Percentiles rank a stretch among this genome's conserved stretches.
Evolutionary conservation across 495 filamentous ascomycete genomes (phyloP).

Genomic region (Oleoguttula mirabilis): DNA sequence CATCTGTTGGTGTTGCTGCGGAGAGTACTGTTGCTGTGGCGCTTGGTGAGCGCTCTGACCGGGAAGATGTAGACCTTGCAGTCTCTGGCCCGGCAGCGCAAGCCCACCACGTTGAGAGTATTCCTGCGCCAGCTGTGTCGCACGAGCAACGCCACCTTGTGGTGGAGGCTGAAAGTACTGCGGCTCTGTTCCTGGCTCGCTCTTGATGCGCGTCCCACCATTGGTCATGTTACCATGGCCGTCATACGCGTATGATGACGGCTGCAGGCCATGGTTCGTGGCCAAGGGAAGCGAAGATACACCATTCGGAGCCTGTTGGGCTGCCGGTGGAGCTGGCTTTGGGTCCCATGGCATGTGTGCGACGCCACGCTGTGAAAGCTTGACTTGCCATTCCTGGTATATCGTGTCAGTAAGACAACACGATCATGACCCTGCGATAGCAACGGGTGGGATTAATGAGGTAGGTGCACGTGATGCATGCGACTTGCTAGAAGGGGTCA

Average conservation of each 20-base stretch:
- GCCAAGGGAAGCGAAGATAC: constrained; percentile 6
- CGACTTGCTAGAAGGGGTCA: constrained; percentile 12
- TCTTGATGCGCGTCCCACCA: constrained; percentile 51
- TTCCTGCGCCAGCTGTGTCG: constrained; percentile 53
- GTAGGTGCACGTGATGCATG: too few relatives aligned
- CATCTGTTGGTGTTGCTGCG: constrained; percentile 34
- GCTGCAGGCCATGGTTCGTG: constrained; percentile 5
- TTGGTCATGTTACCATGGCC: constrained; percentile 13
- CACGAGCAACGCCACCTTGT: constrained; percentile 42
- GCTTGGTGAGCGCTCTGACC: constrained; percentile 35
- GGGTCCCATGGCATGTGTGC: constrained; percentile 96
- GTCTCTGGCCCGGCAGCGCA: constrained; percentile 33
- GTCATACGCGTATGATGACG: constrained; percentile 6
- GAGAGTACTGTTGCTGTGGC: constrained; percentile 34
- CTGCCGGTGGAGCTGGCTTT: constrained; percentile 39
- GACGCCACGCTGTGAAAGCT: constrained; percentile 66
- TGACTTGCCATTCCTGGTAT: constrained; percentile 88
- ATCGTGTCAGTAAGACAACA: too few relatives aligned
- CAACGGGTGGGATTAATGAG: too few relatives aligned
- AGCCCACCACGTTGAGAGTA: constrained; percentile 34
- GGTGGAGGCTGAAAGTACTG: constrained; percentile 22
- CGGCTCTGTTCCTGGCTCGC: constrained; percentile 42
- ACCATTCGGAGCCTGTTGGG: constrained; percentile 30
- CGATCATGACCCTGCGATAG: too few relatives aligned
- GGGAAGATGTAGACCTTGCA: constrained; percentile 32